A percentile compares a stretch with the other conserved stretches of the same genome.
These are phyloP conservation scores for Eutrema heterophyllum DNA, from an alignment of 345 rosid genomes.

Conservation along the genomic window DNA sequence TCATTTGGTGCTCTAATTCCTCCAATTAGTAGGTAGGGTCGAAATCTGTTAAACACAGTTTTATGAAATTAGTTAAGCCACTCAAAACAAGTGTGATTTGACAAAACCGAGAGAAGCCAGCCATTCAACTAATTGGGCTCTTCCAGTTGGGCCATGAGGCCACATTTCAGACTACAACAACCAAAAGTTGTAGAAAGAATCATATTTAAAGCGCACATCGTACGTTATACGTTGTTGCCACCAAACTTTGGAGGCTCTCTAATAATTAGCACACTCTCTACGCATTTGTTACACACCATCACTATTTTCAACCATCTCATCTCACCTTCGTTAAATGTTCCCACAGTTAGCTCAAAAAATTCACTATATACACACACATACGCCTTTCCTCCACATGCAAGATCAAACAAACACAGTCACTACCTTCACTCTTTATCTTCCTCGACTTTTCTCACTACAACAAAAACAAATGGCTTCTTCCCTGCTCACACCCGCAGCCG, in stretches of 20 bases:
- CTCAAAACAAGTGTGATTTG: not conserved
- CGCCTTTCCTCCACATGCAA: not conserved
- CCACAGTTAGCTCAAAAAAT: conserved; percentile 24
- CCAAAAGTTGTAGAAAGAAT: not conserved
- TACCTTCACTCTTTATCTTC: not conserved
- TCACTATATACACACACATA: conserved; percentile 20
- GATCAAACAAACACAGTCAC: conserved; percentile 7
- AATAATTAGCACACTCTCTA: conserved; percentile 12
- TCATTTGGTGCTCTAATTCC: not conserved
- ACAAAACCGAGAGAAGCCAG: not conserved
- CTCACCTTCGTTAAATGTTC: conserved; percentile 30
- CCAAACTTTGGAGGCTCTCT: conserved; percentile 34
- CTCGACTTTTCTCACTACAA: not conserved
- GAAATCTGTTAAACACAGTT: not conserved
- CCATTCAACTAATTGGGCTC: conserved; percentile 12
- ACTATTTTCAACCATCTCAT: conserved; percentile 22
- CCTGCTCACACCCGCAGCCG: conserved; percentile 4
- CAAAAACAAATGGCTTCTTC: conserved; percentile 24
- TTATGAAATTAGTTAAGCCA: not conserved
- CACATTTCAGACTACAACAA: conserved; percentile 20
- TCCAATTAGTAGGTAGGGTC: not conserved
- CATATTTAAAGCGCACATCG: not conserved
- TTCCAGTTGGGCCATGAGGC: conserved; percentile 3
- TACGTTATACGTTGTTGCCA: conserved; percentile 11
- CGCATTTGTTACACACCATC: conserved; percentile 11